These are phyloP conservation scores for Ceratobasidium sp. DNA, from an alignment of 1,284 basidiomycete genomes.

Conservation along the genomic window DNA sequence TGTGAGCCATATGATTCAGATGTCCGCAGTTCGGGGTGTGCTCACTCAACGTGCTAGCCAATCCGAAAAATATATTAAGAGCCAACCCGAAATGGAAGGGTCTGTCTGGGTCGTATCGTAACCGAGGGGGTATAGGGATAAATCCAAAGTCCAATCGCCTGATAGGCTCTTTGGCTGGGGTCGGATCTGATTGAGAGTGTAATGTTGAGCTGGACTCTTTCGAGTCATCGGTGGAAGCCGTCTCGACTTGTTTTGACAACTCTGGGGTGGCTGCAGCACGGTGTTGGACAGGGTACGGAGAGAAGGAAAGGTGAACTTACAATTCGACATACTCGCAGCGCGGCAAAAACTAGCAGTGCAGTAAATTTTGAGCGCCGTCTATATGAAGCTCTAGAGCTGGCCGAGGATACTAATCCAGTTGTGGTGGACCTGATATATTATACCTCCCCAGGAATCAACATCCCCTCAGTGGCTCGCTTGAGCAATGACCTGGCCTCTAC, in stretches of 20 bases:
- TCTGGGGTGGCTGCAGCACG: background rate
- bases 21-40: background rate
- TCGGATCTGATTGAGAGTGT: background rate
- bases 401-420: background rate
- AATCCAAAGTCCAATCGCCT: conserved; percentile 63
- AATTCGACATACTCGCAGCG: background rate
- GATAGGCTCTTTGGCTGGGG: background rate
- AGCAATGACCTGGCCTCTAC: background rate
- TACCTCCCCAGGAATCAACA: background rate
- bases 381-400: no score
- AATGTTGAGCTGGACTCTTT: background rate
- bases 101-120: conserved; percentile 68
- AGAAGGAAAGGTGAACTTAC: background rate
- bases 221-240: background rate
- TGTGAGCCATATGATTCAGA: conserved; percentile 5
- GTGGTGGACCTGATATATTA: background rate
- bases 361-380: no score
- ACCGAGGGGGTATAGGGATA: conserved; percentile 70
- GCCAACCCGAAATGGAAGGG: conserved; percentile 70
- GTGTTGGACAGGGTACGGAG: background rate
- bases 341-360: no score
- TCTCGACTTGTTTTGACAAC: conserved; percentile 6
- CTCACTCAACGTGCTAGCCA: conserved; percentile 67
- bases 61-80: conserved; percentile 72
- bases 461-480: background rate